A percentile compares a stretch with the other conserved stretches of the same genome.
Conservation (phyloP, 164 flowering plant genomes). For the Vitis rupestris region DNA sequence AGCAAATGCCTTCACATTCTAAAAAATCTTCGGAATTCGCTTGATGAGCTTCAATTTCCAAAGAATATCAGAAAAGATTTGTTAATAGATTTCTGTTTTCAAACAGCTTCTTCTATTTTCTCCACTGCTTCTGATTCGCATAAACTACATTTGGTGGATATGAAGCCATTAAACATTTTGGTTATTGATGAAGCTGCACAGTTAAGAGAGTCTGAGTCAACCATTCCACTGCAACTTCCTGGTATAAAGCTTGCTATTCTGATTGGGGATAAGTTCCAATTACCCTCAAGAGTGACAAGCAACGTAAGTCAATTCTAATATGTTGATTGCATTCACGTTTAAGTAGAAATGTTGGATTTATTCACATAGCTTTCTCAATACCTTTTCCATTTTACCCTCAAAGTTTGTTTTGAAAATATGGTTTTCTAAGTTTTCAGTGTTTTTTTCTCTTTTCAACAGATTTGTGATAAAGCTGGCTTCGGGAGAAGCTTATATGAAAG, state of each 20-base stretch:
- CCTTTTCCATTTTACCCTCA: no score
- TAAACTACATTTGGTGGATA: conserved; percentile 15
- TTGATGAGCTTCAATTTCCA: background rate
- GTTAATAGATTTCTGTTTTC: conserved; percentile 5
- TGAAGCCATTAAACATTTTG: conserved; percentile 23
- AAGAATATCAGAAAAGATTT: background rate
- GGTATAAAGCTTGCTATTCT: conserved; percentile 44
- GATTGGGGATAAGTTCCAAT: conserved; percentile 54
- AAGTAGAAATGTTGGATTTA: no score
- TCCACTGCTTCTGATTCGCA: conserved; percentile 48
- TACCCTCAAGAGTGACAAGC: conserved; percentile 57
- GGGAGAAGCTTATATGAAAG: no score
- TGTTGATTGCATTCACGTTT: no score
- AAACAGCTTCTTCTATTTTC: conserved; percentile 32
- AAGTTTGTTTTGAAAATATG: no score
- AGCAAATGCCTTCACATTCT: conserved; percentile 13
- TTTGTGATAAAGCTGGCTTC: no score
- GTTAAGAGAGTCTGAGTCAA: conserved; percentile 56
- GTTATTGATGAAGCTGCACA: conserved; percentile 65
- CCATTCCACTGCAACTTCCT: conserved; percentile 42
- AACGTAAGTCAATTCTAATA: conserved; percentile 21
- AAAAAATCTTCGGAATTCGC: background rate
- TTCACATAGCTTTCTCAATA: no score
- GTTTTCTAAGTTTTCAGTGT: no score
- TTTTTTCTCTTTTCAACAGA: no score